Percentiles rank a stretch among this genome's conserved stretches.
Conservation (phyloP, 257 asterid genomes). For the Ilex aquifolium region DNA sequence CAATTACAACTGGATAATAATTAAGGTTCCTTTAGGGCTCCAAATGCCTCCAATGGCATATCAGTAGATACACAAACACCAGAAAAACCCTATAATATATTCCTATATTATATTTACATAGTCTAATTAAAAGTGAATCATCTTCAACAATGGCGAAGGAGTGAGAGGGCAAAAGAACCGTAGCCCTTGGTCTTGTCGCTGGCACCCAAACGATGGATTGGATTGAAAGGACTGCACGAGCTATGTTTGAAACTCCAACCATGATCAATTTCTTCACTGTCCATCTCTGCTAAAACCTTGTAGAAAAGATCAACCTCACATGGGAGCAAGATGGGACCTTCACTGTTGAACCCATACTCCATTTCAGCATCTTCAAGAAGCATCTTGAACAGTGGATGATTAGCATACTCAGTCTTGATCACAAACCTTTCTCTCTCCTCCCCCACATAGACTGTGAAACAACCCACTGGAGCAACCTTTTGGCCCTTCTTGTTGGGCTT, state of each 20-base stretch:
- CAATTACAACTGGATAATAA: too few species aligned
- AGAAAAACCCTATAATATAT: too few species aligned
- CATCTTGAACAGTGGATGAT: slow-evolving; percentile 60
- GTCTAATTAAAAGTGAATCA: not conserved
- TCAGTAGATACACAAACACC: too few species aligned
- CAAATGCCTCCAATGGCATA: too few species aligned
- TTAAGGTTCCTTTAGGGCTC: too few species aligned
- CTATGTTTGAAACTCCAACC: slow-evolving; percentile 5
- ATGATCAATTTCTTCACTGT: slow-evolving; percentile 3
- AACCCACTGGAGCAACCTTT: slow-evolving; percentile 35
- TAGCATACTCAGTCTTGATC: slow-evolving; percentile 26
- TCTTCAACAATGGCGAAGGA: not conserved
- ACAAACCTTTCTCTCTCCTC: slow-evolving; percentile 18
- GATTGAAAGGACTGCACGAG: slow-evolving; percentile 22
- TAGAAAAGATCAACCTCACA: slow-evolving; percentile 25
- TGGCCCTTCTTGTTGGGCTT: too few species aligned
- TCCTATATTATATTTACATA: too few species aligned
- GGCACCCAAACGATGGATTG: slow-evolving; percentile 7
- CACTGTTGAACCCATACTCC: slow-evolving; percentile 35
- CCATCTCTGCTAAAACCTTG: slow-evolving; percentile 38
- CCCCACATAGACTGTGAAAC: slow-evolving; percentile 62
- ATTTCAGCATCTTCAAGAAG: slow-evolving; percentile 61
- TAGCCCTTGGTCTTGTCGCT: slow-evolving; percentile 7
- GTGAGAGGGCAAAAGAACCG: slow-evolving; percentile 1
- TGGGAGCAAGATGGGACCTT: slow-evolving; percentile 41